These are phyloP conservation scores for Lyophyllum decastes DNA, from an alignment of 768 basidiomycete species.

Conservation along the genomic window DNA sequence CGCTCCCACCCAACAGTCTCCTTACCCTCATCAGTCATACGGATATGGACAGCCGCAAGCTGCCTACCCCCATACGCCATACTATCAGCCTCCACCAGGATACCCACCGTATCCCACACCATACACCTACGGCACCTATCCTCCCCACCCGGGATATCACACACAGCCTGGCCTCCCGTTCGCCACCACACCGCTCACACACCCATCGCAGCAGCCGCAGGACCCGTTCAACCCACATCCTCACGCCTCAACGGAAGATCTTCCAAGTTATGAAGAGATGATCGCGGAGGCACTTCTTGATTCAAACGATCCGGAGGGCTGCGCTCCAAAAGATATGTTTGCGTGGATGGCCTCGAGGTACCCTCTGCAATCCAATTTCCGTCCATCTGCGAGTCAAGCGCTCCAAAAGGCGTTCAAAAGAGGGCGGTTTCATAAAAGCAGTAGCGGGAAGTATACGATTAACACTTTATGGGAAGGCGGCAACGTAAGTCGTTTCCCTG, in stretches of 20 bases:
- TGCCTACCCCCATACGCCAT: constrained; percentile 68
- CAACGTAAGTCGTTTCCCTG: constrained; percentile 50
- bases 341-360: constrained; percentile 82
- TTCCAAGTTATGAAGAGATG: constrained; percentile 93
- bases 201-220: constrained; percentile 22
- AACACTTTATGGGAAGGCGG: constrained; percentile 83
- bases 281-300: constrained; percentile 78
- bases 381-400: constrained; percentile 88
- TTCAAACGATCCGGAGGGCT: constrained; percentile 70
- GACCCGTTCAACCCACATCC: constrained; percentile 23
- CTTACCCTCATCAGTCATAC: constrained; percentile 59
- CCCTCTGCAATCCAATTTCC: constrained; percentile 85
- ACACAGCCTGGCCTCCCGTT: constrained; percentile 33
- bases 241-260: constrained; percentile 41
- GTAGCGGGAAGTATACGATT: constrained; percentile 72
- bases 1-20: constrained; percentile 23
- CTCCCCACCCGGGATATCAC: constrained; percentile 24
- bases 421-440: constrained; percentile 76
- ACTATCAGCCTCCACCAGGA: constrained; percentile 54
- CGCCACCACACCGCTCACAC: constrained; percentile 32
- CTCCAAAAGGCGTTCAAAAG: constrained; percentile 84
- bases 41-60: constrained; percentile 47
- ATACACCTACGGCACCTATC: constrained; percentile 21
- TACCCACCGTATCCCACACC: constrained; percentile 40
- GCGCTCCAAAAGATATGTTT: constrained; percentile 82